phyloP scores from a whole-genome alignment of 805 yeast species.

The Ogataea ganodermae region DNA sequence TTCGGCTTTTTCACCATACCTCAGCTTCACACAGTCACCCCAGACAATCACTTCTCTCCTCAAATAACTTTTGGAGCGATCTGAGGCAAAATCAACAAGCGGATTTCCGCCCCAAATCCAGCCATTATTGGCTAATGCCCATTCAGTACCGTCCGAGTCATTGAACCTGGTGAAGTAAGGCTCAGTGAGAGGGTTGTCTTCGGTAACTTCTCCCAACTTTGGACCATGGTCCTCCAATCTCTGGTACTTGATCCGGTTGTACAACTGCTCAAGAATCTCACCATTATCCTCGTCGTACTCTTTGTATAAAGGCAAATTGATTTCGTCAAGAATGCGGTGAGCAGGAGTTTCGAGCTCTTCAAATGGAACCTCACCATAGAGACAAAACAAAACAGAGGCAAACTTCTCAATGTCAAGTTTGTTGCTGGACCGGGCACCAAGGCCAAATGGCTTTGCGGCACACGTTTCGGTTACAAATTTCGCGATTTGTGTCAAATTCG shows the following conservation, averaged over 20 bases:
- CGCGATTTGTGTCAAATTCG: slow-evolving; percentile 51
- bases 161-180: slow-evolving; percentile 81
- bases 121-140: slow-evolving; percentile 90
- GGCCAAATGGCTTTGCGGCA: slow-evolving; percentile 43
- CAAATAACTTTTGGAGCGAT: slow-evolving; percentile 74
- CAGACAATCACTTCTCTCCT: slow-evolving; percentile 93
- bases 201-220: slow-evolving; percentile 63
- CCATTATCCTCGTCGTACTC: slow-evolving; percentile 74
- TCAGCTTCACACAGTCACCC: slow-evolving; percentile 94
- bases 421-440: slow-evolving; percentile 54
- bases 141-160: slow-evolving; percentile 53
- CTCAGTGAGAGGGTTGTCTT: slow-evolving; percentile 68
- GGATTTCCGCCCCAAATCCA: slow-evolving; percentile 99
- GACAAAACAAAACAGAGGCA: slow-evolving; percentile 49
- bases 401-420: slow-evolving; percentile 51
- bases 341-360: slow-evolving; percentile 43
- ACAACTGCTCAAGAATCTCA: slow-evolving; percentile 66
- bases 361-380: slow-evolving; percentile 37
- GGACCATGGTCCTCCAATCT: slow-evolving; percentile 86
- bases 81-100: slow-evolving; percentile 87
- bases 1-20: slow-evolving; percentile 75
- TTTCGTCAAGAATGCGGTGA: slow-evolving; percentile 63
- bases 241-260: slow-evolving; percentile 73
- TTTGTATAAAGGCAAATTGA: slow-evolving; percentile 70
- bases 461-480: slow-evolving; percentile 47